These are phyloP conservation scores for Spencermartinsiella europaea DNA, from an alignment of 805 yeast species.

Conservation along the genomic window DNA sequence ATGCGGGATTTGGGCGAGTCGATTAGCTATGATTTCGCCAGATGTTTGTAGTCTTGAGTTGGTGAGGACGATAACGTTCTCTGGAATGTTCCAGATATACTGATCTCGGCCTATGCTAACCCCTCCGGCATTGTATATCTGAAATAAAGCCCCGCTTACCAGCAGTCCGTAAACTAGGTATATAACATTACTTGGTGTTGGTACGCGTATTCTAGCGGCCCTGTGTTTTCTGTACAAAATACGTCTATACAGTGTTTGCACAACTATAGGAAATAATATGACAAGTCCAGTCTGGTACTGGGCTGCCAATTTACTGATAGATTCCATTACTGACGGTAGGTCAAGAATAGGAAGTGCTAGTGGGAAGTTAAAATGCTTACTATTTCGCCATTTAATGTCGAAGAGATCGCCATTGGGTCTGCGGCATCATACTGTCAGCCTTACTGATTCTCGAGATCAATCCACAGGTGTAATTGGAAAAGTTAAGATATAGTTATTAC, in stretches of 20 bases:
- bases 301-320: not conserved
- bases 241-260: not conserved
- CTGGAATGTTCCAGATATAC: conserved; percentile 3
- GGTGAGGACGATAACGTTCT: conserved; percentile 16
- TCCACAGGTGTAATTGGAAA: too few relatives aligned
- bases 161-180: not conserved
- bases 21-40: conserved; percentile 14
- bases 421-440: too few relatives aligned
- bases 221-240: not conserved
- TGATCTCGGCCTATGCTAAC: not conserved
- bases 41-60: conserved; percentile 19
- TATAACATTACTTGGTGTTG: not conserved
- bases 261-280: not conserved
- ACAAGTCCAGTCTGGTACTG: not conserved
- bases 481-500: too few relatives aligned
- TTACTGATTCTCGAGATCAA: too few relatives aligned
- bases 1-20: conserved; percentile 8
- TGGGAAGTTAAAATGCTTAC: too few relatives aligned
- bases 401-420: too few relatives aligned
- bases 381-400: too few relatives aligned
- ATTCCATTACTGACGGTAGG: not conserved
- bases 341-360: not conserved
- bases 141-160: not conserved
- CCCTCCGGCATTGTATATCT: not conserved
- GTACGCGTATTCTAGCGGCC: not conserved